Evolutionary conservation across 164 flowering plant species (phyloP).

Genomic region (Vitis riparia): DNA sequence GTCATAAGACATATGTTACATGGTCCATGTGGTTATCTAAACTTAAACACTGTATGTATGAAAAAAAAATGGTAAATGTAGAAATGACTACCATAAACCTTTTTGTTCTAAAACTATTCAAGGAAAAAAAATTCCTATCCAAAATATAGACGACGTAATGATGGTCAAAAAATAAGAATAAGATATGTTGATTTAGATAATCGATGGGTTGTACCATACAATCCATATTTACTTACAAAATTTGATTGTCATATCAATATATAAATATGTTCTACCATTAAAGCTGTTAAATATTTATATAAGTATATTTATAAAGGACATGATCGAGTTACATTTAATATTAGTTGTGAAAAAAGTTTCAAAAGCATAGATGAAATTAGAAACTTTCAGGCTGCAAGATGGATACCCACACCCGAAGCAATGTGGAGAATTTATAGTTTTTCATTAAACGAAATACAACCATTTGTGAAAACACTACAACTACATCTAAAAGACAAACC

Average conservation of each 20-base stretch:
- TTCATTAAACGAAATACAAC: no score
- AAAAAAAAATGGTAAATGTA: background rate
- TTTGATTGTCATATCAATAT: conserved; percentile 18
- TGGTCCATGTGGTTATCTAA: conserved; percentile 15
- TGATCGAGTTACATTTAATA: conserved; percentile 3
- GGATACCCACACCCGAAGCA: no score
- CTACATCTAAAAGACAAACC: background rate
- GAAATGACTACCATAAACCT: background rate
- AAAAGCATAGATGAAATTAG: background rate
- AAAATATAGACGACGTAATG: conserved; percentile 10
- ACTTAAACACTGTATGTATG: conserved; percentile 9
- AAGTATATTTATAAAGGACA: conserved; percentile 25
- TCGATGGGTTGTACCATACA: conserved; percentile 26
- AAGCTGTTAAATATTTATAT: conserved; percentile 17
- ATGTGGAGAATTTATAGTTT: conserved; percentile 2
- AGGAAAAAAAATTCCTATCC: conserved; percentile 10
- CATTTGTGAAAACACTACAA: no score
- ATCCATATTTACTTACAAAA: conserved; percentile 14
- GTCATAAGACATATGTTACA: conserved; percentile 20
- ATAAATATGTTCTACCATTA: conserved; percentile 1
- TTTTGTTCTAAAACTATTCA: background rate
- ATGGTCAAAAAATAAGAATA: background rate
- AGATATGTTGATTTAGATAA: conserved; percentile 6
- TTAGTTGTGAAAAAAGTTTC: background rate
- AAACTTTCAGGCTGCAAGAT: no score